Evolutionary conservation across 2,329 filamentous ascomycete genomes (phyloP).

Genomic region (Diaporthe vaccinii): DNA sequence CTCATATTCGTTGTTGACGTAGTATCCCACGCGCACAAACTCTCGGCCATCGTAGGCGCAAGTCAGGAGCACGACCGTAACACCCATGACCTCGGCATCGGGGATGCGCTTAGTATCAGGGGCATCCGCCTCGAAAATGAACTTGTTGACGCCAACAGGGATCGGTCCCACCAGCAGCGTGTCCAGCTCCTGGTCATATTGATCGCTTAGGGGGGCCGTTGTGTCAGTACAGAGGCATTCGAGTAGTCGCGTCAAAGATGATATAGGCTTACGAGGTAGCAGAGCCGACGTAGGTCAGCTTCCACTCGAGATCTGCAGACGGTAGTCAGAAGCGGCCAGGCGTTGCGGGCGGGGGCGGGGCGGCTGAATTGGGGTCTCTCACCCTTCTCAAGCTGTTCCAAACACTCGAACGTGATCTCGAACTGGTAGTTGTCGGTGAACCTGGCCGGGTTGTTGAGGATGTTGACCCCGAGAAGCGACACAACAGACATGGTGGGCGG

Average conservation of each 20-base stretch:
- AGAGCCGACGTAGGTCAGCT: constrained; percentile 98
- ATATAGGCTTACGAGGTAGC: constrained; percentile 84
- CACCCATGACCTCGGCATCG: constrained; percentile 93
- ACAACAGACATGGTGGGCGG: constrained; percentile 85
- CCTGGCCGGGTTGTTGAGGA: constrained; percentile 95
- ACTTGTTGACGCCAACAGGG: constrained; percentile 98
- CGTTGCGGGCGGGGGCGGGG: not conserved
- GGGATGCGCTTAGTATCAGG: constrained; percentile 93
- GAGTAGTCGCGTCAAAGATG: constrained; percentile 29
- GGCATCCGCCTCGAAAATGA: constrained; percentile 95
- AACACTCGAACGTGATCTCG: constrained; percentile 98
- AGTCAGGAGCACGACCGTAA: constrained; percentile 95
- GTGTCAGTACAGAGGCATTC: constrained; percentile 24
- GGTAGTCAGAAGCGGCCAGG: not conserved
- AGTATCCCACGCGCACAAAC: constrained; percentile 98
- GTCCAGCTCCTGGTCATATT: constrained; percentile 98
- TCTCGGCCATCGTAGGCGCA: constrained; percentile 97
- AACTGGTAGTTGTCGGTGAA: constrained; percentile 96
- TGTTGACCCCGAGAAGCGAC: constrained; percentile 93
- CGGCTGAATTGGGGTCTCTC: constrained; percentile 43
- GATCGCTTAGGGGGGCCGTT: constrained; percentile 74
- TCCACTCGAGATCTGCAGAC: constrained; percentile 92
- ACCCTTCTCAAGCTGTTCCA: constrained; percentile 96
- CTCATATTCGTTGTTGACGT: constrained; percentile 99
- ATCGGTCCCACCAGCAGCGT: constrained; percentile 97